Base-by-base conservation (phyloP, 1,139 yeast species). In the Suhomyces chickasaworum region DNA sequence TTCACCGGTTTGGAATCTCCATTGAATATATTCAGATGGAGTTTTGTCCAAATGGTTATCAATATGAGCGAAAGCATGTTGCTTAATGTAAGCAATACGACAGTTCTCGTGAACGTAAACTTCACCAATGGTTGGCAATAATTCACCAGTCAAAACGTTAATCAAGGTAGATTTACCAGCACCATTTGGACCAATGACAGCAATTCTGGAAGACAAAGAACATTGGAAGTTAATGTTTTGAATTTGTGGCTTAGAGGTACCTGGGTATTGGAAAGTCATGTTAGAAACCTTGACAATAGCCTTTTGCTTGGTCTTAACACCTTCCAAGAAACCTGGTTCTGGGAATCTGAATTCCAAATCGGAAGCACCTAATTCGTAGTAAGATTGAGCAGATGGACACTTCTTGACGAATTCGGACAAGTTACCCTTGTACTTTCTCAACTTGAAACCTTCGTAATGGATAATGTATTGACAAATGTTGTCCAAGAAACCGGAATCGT, bases 1-100 rank as follows among this genome's bases (percentile, higher is more conserved):
- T 82, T 93, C 99, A 89, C 99, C 99, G 71, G 99, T 93, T 83
- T 93, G 99, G 97, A 91, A 93, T 85, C 99, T 91, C 99, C 99
- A 93, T 83, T 93, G 99, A 64, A 93, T 93, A 81, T 93, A 93
- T 82, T 93, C 99, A 68, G 97, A 90, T 70, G 99, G 99, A 69
- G 99, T 93, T 84, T 88, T 88, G 84, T 93, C 99, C 77, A 91
- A 85, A 74, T 93, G 99, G 75, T 89, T 84, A 79, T 93, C 99
- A 71, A 93, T 90, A 77, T 93, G 99, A 57, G 98, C 97, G 72
- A 93, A 93, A 75, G 99, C 99, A 77, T 93, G 98, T 82, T 93
- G 99, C 82, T 93, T 93, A 68, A 93, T 91, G 91, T 93, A 93
- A 68, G 98, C 98, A 67, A 93, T 93, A 86, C 99, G 96, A 83